phyloP scores from a whole-genome alignment of 2,329 filamentous ascomycete genomes.

The Tolypocladium tropicale region DNA sequence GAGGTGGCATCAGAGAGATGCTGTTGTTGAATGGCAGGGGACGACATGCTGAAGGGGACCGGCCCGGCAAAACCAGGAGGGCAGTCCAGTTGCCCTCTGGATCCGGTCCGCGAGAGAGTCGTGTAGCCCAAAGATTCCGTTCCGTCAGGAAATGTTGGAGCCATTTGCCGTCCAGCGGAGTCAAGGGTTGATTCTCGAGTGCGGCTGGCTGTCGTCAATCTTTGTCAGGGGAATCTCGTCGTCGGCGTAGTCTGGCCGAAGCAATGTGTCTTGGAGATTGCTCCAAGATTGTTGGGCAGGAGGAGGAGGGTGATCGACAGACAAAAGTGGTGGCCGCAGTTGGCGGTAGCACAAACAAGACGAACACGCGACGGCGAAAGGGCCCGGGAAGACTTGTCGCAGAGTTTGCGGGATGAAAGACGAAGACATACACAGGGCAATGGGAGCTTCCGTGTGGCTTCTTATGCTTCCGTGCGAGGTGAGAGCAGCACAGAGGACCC shows the following conservation, averaged over 20 bases:
- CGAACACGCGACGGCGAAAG: constrained; percentile 3
- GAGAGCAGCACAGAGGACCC: not conserved
- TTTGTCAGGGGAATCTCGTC: not conserved
- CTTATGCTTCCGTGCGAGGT: not conserved
- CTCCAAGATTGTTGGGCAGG: not conserved
- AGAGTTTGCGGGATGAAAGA: not conserved
- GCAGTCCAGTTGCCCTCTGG: constrained; percentile 17
- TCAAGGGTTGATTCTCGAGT: not conserved
- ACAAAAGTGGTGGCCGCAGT: not conserved
- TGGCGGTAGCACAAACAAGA: constrained; percentile 6
- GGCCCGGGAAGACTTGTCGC: not conserved
- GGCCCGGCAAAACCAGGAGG: constrained; percentile 15
- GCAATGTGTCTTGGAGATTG: not conserved
- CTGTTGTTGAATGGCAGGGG: constrained; percentile 11
- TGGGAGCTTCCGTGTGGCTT: constrained; percentile 1
- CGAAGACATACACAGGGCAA: not conserved
- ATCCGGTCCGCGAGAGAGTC: constrained; percentile 12
- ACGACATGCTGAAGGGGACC: constrained; percentile 13
- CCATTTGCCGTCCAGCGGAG: constrained; percentile 12
- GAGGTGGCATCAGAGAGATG: constrained; percentile 12
- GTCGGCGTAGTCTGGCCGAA: not conserved
- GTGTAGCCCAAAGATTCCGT: constrained; percentile 21
- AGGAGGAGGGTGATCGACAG: not conserved
- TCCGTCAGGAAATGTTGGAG: constrained; percentile 16
- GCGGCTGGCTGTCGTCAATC: not conserved